Conservation (phyloP, 768 basidiomycete genomes). For the Trametes meyenii region DNA sequence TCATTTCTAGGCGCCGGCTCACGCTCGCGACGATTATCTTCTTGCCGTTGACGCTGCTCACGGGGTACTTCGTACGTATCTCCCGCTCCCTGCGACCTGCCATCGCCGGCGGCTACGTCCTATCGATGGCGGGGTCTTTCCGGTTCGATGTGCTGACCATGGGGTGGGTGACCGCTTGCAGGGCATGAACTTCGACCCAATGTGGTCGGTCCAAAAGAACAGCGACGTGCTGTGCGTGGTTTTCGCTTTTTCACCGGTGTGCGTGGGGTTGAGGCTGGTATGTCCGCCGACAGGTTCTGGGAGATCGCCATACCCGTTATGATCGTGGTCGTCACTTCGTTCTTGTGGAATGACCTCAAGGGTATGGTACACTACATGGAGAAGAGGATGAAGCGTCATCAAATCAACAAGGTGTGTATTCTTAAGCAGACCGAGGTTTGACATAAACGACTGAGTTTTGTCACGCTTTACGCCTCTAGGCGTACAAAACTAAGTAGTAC, state of each 20-base stretch:
- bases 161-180: conserved; percentile 27
- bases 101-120: neutral
- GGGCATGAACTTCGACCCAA: conserved; percentile 67
- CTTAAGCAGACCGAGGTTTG: neutral
- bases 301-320: conserved; percentile 62
- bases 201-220: conserved; percentile 51
- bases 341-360: conserved; percentile 54
- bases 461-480: neutral
- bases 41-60: conserved; percentile 68
- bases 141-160: neutral
- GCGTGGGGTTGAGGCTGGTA: neutral
- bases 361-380: conserved; percentile 48
- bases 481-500: conserved; percentile 19
- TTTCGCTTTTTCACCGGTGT: neutral
- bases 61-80: conserved; percentile 67
- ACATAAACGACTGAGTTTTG: no score
- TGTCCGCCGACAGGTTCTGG: conserved; percentile 56
- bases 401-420: conserved; percentile 37
- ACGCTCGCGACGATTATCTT: conserved; percentile 73
- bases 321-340: conserved; percentile 53
- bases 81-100: neutral
- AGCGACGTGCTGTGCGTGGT: conserved; percentile 50
- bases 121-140: conserved; percentile 27
- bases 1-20: conserved; percentile 53
- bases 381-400: conserved; percentile 42